Evolutionary conservation across 192 early-diverging fungal genomes (phyloP), one percentile per base, ranked within the genome.

Genomic region (Mortierella alpina): DNA sequence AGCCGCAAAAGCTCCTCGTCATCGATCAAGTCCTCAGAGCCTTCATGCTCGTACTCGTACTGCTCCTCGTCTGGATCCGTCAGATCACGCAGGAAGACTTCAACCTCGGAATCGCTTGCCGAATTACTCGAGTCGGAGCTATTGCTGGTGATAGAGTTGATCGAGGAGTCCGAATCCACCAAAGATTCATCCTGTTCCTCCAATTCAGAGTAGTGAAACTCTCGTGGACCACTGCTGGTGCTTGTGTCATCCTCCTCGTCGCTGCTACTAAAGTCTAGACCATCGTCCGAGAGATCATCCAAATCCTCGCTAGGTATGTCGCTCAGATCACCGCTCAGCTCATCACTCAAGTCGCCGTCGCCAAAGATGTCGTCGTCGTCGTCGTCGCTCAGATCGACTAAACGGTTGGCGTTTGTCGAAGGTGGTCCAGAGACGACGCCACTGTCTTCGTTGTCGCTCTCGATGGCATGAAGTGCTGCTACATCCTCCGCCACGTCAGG

Each of bases 141-240:
- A 4, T 66, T 46, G 0, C 68, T 49, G 1, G 65, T 44, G 6
- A 72, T n/a, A 9, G 82, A 75, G 59, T 76, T 72, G 18, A 62
- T 55, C 7, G 74, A 75, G 5, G 82, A 75, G 40, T 83, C 82
- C 20, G 82, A 76, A 31, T 83, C 82, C 8, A 83, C 74, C 22
- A 83, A 50, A 40, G 73, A 75, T 20, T 83, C 82, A 22, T 83
- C 82, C 53, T 78, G 69, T 42, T 83, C 74, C 42, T 73, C 82
- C 69, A 75, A 79, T 6, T 75, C 74, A 2, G 66, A 75, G 42
- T 78, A 73, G 52, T 73, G 48, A 48, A 76, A 72, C 56, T 75
- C 70, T 11, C 51, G 58, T 13, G 71, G 73, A n/a, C 68, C 68
- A 31, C 82, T 70, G 31, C 72, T 76, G 55, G 50, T 68, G 39